Conservation (phyloP, 495 filamentous ascomycete genomes). For the Parathielavia appendiculata region DNA sequence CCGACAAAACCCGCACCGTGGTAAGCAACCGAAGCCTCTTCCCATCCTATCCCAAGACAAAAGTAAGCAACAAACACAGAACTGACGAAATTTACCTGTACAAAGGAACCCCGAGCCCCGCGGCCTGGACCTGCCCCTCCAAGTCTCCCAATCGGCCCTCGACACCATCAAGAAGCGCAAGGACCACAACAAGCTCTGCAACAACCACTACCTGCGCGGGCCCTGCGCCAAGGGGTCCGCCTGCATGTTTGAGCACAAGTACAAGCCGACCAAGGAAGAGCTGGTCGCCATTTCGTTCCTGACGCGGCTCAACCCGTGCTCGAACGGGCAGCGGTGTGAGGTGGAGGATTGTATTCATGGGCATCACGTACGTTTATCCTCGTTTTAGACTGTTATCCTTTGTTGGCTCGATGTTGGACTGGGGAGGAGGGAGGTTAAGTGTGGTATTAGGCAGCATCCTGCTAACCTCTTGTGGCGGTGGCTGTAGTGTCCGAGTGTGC, state of each 20-base stretch:
- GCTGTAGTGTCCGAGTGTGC: constrained; percentile 38
- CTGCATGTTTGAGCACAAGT: constrained; percentile 72
- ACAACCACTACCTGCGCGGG: constrained; percentile 72
- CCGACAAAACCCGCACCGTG: constrained; percentile 18
- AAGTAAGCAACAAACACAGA: constrained; percentile 12
- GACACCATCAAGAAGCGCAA: constrained; percentile 72
- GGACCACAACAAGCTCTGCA: constrained; percentile 75
- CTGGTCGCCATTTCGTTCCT: constrained; percentile 62
- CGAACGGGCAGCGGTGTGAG: constrained; percentile 66
- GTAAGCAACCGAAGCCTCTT: not conserved
- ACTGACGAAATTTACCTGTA: not conserved
- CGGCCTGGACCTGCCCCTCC: constrained; percentile 46
- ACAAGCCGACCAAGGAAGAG: constrained; percentile 63
- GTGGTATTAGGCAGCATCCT: not conserved
- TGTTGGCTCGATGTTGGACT: not conserved
- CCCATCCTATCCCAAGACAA: not conserved
- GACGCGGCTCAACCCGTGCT: constrained; percentile 74
- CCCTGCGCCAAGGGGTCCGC: constrained; percentile 66
- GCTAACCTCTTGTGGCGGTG: no score
- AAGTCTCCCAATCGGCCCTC: constrained; percentile 51
- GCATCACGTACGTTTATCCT: constrained; percentile 48
- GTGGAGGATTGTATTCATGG: constrained; percentile 79
- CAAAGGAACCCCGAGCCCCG: constrained; percentile 48
- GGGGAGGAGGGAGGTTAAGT: not conserved
- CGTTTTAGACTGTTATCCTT: not conserved